Percentiles rank a stretch among this genome's conserved stretches.
These are phyloP conservation scores for Cyanodermella asteris DNA, from an alignment of 2,329 filamentous ascomycete species.

Conservation along the genomic window DNA sequence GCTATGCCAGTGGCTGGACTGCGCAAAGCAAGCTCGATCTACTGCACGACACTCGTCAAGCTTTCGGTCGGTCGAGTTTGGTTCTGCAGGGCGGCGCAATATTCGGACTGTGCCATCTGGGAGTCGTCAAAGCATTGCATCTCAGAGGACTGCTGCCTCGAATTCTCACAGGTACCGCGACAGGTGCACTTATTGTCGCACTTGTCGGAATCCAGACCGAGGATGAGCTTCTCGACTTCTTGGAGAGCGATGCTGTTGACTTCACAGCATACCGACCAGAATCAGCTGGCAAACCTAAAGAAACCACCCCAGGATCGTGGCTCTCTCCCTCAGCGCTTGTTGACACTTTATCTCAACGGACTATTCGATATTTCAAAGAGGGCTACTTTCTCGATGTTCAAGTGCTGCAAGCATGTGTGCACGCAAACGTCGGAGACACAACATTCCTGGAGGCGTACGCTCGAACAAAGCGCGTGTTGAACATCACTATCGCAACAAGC, in stretches of 20 bases:
- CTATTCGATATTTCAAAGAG: slow-evolving; percentile 47
- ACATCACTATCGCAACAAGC: slow-evolving; percentile 70
- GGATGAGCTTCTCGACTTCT: slow-evolving; percentile 55
- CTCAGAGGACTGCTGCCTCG: slow-evolving; percentile 60
- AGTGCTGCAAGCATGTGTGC: slow-evolving; percentile 64
- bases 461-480: slow-evolving; percentile 65
- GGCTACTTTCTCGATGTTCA: slow-evolving; percentile 69
- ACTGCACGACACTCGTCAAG: slow-evolving; percentile 67
- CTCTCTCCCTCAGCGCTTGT: no score
- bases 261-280: slow-evolving; percentile 67
- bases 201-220: slow-evolving; percentile 73
- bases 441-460: slow-evolving; percentile 88
- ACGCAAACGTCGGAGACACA: slow-evolving; percentile 65
- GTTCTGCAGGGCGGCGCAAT: slow-evolving; percentile 80
- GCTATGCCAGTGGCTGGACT: slow-evolving; percentile 31
- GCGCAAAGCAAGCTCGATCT: slow-evolving; percentile 67
- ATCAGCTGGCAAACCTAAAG: slow-evolving; percentile 19
- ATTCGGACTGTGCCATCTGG: slow-evolving; percentile 75
- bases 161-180: slow-evolving; percentile 80
- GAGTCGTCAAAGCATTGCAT: slow-evolving; percentile 74
- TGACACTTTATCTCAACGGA: slow-evolving; percentile 42
- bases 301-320: no score
- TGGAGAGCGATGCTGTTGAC: slow-evolving; percentile 63
- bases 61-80: slow-evolving; percentile 67
- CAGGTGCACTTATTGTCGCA: slow-evolving; percentile 72